phyloP scores from a whole-genome alignment of 202 grass and related monocot species.

The Eragrostis tef region DNA sequence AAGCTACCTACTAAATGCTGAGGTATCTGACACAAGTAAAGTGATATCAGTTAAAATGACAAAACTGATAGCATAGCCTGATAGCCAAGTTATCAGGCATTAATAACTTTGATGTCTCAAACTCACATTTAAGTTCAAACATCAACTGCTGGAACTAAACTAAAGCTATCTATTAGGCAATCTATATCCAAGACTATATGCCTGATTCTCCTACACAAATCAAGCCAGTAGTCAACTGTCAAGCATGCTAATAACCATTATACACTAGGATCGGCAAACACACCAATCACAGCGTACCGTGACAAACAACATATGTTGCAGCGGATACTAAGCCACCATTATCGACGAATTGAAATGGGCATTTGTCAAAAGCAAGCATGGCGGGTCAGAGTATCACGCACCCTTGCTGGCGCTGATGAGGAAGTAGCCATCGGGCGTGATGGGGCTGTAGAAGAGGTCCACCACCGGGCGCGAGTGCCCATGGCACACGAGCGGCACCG shows the following conservation, averaged over 20 bases:
- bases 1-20: not conserved
- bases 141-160: not conserved
- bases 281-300: not conserved
- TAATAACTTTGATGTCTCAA: not conserved
- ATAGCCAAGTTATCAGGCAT: not conserved
- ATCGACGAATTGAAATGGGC: not conserved
- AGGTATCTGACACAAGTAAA: not conserved
- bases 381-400: conserved; percentile 33
- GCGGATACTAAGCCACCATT: not conserved
- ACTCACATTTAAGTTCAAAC: not conserved
- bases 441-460: conserved; percentile 85
- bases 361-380: conserved; percentile 12
- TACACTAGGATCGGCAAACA: not conserved
- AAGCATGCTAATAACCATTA: not conserved
- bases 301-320: not conserved
- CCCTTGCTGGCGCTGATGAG: conserved; percentile 99
- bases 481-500: conserved; percentile 87
- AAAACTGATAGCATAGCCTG: not conserved
- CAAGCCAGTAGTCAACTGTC: not conserved
- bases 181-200: not conserved
- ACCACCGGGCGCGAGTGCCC: conserved; percentile 97
- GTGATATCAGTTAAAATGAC: not conserved
- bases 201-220: not conserved
- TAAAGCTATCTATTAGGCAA: not conserved
- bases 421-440: conserved; percentile 86